Evolutionary conservation across 139 green algal species (phyloP).

Genomic region (Choricystis sp.): DNA sequence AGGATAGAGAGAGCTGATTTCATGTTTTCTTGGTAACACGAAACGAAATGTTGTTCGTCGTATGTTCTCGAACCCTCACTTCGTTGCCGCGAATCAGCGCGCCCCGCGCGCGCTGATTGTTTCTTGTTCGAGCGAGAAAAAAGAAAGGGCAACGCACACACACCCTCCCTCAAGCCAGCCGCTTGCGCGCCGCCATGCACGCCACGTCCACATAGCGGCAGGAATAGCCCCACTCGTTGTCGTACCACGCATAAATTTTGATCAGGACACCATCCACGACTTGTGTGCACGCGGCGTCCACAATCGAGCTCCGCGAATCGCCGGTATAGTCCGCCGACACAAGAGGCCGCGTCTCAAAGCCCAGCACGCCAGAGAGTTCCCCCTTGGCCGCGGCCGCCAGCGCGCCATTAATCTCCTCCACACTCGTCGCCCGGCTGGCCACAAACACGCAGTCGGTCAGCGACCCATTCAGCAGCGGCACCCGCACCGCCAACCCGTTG

Average conservation of each 20-base stretch:
- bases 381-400: constrained; percentile 52
- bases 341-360: constrained; percentile 52
- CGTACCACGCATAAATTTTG: constrained; percentile 79
- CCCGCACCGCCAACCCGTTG: constrained; percentile 65
- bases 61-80: too few species aligned
- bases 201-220: constrained; percentile 43
- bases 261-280: constrained; percentile 62
- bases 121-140: too few species aligned
- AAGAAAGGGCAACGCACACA: too few species aligned
- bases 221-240: constrained; percentile 75
- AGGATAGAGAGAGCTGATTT: too few species aligned
- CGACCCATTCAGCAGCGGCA: constrained; percentile 68
- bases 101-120: too few species aligned
- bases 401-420: constrained; percentile 59
- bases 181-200: constrained; percentile 32
- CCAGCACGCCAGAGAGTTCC: constrained; percentile 52
- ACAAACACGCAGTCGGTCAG: constrained; percentile 68
- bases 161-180: too few species aligned
- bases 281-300: constrained; percentile 62
- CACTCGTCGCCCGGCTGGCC: constrained; percentile 32
- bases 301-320: constrained; percentile 49
- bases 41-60: too few species aligned
- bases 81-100: too few species aligned
- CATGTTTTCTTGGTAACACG: too few species aligned
- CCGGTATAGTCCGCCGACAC: constrained; percentile 72